Percentiles rank a stretch among this genome's conserved stretches.
Evolutionary conservation across 1,284 basidiomycete genomes (phyloP).

Genomic region (Sporisorium iseilematis-ciliati): DNA sequence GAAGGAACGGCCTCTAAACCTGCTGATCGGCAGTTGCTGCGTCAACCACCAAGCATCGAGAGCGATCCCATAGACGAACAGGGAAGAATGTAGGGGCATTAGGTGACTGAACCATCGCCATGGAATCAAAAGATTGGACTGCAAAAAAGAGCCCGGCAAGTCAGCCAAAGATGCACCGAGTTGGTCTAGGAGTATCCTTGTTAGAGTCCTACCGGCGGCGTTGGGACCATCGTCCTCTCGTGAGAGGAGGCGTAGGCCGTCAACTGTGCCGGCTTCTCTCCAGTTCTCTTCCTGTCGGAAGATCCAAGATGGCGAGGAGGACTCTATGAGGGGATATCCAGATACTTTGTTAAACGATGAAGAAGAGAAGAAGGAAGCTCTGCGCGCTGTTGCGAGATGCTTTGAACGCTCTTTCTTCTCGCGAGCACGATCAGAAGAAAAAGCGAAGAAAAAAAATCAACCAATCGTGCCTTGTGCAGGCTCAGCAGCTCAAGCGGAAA

Average conservation of each 20-base stretch:
- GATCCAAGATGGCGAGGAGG: constrained; percentile 55
- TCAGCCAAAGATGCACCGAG: constrained; percentile 57
- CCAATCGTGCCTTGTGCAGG: neutral
- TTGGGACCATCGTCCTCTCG: constrained; percentile 30
- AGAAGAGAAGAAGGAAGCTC: constrained; percentile 31
- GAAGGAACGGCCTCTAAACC: neutral
- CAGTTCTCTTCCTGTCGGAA: constrained; percentile 52
- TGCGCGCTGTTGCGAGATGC: neutral
- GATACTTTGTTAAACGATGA: constrained; percentile 58
- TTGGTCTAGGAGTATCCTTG: constrained; percentile 56
- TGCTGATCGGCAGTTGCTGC: neutral
- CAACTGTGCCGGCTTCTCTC: constrained; percentile 38
- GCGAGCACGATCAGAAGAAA: neutral
- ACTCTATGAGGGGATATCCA: constrained; percentile 57
- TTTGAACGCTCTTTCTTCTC: neutral
- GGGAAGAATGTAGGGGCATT: constrained; percentile 47
- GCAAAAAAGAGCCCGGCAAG: constrained; percentile 39
- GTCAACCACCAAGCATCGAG: neutral
- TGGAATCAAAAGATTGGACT: constrained; percentile 18
- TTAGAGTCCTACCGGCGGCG: constrained; percentile 45
- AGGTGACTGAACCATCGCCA: constrained; percentile 57
- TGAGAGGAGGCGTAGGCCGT: constrained; percentile 31
- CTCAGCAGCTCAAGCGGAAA: too few species aligned
- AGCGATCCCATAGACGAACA: neutral
- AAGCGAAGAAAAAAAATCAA: constrained; percentile 6